Evolutionary conservation across 495 filamentous ascomycete species (phyloP), one percentile per base, ranked within the genome.

Genomic region (Apodospora peruviana): DNA sequence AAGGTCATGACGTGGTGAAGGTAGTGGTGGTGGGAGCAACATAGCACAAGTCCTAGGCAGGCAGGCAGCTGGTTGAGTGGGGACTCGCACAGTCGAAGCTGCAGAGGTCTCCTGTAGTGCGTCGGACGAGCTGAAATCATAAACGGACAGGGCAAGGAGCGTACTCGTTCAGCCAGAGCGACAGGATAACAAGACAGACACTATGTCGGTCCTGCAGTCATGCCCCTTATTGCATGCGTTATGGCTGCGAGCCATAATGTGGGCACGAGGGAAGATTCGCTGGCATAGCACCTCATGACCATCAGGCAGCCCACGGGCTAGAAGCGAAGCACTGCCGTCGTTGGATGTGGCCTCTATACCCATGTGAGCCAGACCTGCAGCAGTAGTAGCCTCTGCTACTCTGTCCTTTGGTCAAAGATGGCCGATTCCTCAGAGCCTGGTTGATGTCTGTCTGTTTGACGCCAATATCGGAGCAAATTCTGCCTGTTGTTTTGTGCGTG

Each of bases 391-490:
- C 34, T 16, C 16, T 38, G 39, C 8, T 25, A 14, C 36, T 32
- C 18, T 3, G 37, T 32, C 42, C 37, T 23, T 46, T 51, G 47
- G 25, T 40, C 47, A 47, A 34, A 40, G 36, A 34, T 22, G 43
- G 25, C 36, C 48, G 38, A 32, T 51, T 34, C 10, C n/a, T n/a
- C n/a, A n/a, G n/a, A n/a, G n/a, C n/a, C n/a, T n/a, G n/a, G n/a
- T n/a, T n/a, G n/a, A n/a, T n/a, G n/a, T n/a, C n/a, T n/a, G n/a
- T n/a, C n/a, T n/a, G n/a, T n/a, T n/a, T n/a, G n/a, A 18, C 35
- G 17, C 47, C 25, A 53, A 57, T 56, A 57, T 59, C 41, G 51
- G 24, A 19, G 40, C 22, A 55, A 36, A 63, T 63, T 64, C 57
- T 55, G 55, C 47, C 47, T 58, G 55, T 60, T 51, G 27, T 29